These are phyloP conservation scores for Cubamyces sp. DNA, from an alignment of 768 basidiomycete genomes.

Conservation along the genomic window DNA sequence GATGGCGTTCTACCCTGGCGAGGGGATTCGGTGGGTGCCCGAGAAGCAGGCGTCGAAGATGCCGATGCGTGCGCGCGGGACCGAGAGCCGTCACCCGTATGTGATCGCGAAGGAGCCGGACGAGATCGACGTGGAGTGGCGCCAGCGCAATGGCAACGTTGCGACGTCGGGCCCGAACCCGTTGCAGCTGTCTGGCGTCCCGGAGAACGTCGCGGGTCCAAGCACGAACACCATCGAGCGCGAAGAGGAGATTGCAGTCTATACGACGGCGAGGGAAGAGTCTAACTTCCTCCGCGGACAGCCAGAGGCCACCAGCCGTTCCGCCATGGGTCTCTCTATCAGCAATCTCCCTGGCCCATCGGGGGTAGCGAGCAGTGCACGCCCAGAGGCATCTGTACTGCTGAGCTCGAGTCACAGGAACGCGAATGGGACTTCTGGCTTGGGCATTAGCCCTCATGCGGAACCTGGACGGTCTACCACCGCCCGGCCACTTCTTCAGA, in stretches of 20 bases:
- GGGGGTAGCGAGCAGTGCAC: not conserved
- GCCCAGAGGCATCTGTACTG: not conserved
- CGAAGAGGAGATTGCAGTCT: constrained; percentile 3
- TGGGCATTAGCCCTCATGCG: not conserved
- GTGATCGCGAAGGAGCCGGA: constrained; percentile 20
- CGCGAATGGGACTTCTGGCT: not conserved
- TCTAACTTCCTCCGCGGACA: constrained; percentile 1
- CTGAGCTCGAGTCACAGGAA: not conserved
- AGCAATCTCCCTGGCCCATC: not conserved
- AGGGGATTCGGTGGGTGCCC: constrained; percentile 5
- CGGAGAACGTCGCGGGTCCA: constrained; percentile 7
- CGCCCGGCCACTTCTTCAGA: not conserved
- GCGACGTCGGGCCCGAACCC: constrained; percentile 23
- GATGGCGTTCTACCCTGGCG: not conserved
- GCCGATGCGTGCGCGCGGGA: constrained; percentile 9
- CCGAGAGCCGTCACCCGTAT: constrained; percentile 9
- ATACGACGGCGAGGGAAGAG: constrained; percentile 2
- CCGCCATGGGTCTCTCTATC: not conserved
- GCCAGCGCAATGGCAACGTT: constrained; percentile 9
- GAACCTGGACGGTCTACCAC: constrained; percentile 3
- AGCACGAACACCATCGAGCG: constrained; percentile 4
- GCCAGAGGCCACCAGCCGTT: not conserved
- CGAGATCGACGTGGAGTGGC: constrained; percentile 15
- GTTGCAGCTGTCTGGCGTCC: constrained; percentile 26
- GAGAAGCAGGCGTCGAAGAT: constrained; percentile 10